Conservation (phyloP, 2,329 filamentous ascomycete species). For the Colletotrichum sansevieriae region DNA sequence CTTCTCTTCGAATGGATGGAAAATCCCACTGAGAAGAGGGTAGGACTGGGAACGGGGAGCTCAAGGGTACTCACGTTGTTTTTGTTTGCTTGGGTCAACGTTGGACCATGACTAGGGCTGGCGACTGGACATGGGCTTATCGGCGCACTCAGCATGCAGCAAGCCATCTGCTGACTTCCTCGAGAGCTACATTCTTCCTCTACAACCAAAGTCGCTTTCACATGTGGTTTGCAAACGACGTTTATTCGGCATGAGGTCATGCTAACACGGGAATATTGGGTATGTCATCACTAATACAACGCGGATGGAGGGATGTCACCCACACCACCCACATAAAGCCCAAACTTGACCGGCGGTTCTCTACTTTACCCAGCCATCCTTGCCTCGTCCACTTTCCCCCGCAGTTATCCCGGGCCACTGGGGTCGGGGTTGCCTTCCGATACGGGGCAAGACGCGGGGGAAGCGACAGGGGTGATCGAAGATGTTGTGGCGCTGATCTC, state of each 20-base stretch:
- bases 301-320: constrained; percentile 29
- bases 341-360: constrained; percentile 12
- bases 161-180: constrained; percentile 12
- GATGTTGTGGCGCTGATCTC: constrained; percentile 22
- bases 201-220: constrained; percentile 7
- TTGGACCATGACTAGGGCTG: background rate
- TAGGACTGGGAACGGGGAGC: constrained; percentile 25
- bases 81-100: background rate
- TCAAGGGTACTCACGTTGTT: constrained; percentile 10
- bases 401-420: constrained; percentile 22
- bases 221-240: constrained; percentile 22
- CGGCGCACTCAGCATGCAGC: constrained; percentile 4
- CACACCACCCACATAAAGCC: constrained; percentile 20
- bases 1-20: constrained; percentile 7
- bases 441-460: constrained; percentile 39
- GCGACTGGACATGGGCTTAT: background rate
- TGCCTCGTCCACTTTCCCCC: constrained; percentile 20
- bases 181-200: background rate
- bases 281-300: constrained; percentile 32
- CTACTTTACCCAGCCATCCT: constrained; percentile 7
- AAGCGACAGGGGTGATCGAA: constrained; percentile 25
- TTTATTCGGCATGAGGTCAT: constrained; percentile 37
- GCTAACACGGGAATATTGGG: background rate
- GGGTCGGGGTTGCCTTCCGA: constrained; percentile 34
- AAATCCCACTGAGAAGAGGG: constrained; percentile 1